Evolutionary conservation across 768 basidiomycete genomes (phyloP), one percentile per base, ranked within the genome.

Genomic region (Amanita brunnescens): DNA sequence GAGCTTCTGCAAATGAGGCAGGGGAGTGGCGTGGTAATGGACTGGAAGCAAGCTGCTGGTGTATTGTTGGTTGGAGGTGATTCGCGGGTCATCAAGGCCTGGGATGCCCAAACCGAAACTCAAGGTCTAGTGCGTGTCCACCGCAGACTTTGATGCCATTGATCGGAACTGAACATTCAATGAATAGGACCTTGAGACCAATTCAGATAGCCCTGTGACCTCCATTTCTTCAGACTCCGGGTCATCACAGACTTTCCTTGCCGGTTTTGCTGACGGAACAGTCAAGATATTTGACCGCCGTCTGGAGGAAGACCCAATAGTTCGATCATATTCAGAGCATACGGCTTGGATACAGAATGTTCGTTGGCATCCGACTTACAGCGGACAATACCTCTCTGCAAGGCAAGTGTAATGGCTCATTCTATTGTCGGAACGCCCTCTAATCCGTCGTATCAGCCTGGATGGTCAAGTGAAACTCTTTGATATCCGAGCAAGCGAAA

Each of bases 41-140:
- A 95, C 54, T 99, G 96, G 96, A 91, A 88, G 61, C 95, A 97
- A 67, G 75, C 78, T 2, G 77, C 83, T 21, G 96, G 94, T 0
- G 82, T 81, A 23, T 68, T 98, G 30, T 72, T 97, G n/a, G 82
- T 91, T 23, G 90, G 90, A 8, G 96, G 95, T 1, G 95, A 98
- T 67, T 86, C 91, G 33, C 80, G 83, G 52, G 81, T 85, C 34
- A 86, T 99, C 54, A 78, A 91, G 53, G 76, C 93, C 3, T 99
- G 96, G 96, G 94, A 99, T 63, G 95, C 93, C 7, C 85, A 90
- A 57, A 87, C 87, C 2, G 96, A 98, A 64, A 81, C 76, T 21
- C 79, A 82, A 51, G 71, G 84, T 39, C 63, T 85, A 70, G 90
- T 92, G 58, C 56, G 82, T 65, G 41, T 54, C 32, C 6, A 24